Evolutionary conservation across 2,329 filamentous ascomycete genomes (phyloP).

Genomic region (Aspergillus sp.): DNA sequence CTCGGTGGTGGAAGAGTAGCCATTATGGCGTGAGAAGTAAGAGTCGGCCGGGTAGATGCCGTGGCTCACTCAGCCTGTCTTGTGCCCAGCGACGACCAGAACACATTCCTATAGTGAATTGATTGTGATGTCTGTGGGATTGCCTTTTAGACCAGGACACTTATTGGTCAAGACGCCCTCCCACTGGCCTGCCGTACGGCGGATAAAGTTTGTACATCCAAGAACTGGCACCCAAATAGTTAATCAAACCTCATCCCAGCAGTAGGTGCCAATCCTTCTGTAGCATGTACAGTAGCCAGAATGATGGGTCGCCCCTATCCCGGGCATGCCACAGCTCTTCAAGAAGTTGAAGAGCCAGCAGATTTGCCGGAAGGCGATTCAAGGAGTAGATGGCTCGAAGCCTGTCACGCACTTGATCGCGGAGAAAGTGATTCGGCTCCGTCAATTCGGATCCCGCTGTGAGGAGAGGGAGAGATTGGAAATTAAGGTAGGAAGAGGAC

Average conservation of each 20-base stretch:
- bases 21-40: too few species aligned
- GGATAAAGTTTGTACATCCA: too few species aligned
- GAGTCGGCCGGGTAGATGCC: too few species aligned
- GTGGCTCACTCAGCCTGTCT: too few species aligned
- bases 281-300: conserved; percentile 10
- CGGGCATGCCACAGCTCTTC: conserved; percentile 11
- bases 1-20: too few species aligned
- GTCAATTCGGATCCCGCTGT: conserved; percentile 13
- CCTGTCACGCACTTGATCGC: conserved; percentile 8
- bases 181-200: too few species aligned
- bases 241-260: conserved; percentile 6
- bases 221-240: too few species aligned
- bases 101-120: too few species aligned
- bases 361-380: conserved; percentile 12
- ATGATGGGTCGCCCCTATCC: conserved; percentile 2
- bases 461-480: conserved; percentile 14
- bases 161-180: too few species aligned
- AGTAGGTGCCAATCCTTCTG: conserved; percentile 10
- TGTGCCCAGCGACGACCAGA: too few species aligned
- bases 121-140: too few species aligned
- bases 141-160: too few species aligned
- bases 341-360: conserved; percentile 8
- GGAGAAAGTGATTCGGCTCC: conserved; percentile 1
- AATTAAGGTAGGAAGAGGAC: conserved; percentile 8
- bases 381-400: conserved; percentile 13